Conservation (phyloP, 352 stramenopile species). For the Aphanomyces euteiches region DNA sequence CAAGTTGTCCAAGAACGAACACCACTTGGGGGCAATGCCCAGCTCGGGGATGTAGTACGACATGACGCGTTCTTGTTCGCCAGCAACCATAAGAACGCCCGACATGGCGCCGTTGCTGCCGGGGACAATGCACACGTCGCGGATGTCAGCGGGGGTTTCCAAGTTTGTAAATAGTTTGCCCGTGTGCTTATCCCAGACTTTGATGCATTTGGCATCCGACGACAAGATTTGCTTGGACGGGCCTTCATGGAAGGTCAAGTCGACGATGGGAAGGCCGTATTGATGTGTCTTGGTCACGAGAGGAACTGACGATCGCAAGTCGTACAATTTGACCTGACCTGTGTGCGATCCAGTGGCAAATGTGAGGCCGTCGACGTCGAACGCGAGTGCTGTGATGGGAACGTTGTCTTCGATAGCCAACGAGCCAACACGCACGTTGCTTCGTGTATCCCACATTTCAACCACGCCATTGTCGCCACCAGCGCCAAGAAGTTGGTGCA, state of each 20-base stretch:
- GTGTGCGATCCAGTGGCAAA: slow-evolving; percentile 93
- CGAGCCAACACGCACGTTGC: slow-evolving; percentile 59
- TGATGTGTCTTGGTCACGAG: slow-evolving; percentile 96
- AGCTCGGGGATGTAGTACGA: slow-evolving; percentile 98
- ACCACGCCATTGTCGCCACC: slow-evolving; percentile 93
- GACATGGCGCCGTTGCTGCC: slow-evolving; percentile 83
- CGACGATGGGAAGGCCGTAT: slow-evolving; percentile 95
- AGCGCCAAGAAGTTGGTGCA: slow-evolving; percentile 87
- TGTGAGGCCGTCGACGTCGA: slow-evolving; percentile 92
- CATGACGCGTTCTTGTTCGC: slow-evolving; percentile 96
- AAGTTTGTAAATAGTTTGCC: slow-evolving; percentile 95
- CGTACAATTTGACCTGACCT: slow-evolving; percentile 93
- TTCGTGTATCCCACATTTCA: slow-evolving; percentile 94
- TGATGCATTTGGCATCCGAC: slow-evolving; percentile 96
- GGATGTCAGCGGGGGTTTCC: slow-evolving; percentile 94
- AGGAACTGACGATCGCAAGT: slow-evolving; percentile 93
- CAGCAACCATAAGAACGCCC: slow-evolving; percentile 94
- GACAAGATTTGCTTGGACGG: slow-evolving; percentile 89
- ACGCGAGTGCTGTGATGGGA: slow-evolving; percentile 92
- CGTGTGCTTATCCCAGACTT: slow-evolving; percentile 93
- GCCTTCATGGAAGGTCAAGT: slow-evolving; percentile 89
- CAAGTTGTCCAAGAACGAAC: slow-evolving; percentile 98
- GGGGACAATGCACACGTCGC: slow-evolving; percentile 93
- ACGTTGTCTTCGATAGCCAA: slow-evolving; percentile 44
- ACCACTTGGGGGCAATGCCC: slow-evolving; percentile 97